Evolutionary conservation across 2,329 filamentous ascomycete species (phyloP).

Genomic region (Periconia sp.): DNA sequence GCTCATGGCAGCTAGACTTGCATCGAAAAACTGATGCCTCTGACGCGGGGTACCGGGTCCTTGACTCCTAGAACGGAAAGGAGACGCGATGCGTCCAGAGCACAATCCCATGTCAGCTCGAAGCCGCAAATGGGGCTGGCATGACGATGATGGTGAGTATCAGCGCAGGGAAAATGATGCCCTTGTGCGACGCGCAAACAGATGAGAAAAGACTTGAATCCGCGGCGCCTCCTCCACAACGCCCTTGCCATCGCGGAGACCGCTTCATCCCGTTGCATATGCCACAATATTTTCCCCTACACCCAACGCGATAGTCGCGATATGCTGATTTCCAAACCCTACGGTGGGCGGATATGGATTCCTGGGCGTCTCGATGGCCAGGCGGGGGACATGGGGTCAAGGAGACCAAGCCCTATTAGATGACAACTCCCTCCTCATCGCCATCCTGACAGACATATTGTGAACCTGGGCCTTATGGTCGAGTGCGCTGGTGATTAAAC

Average conservation of each 20-base stretch:
- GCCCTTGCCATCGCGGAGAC: neutral
- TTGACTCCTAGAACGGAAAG: conserved; percentile 9
- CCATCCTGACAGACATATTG: conserved; percentile 5
- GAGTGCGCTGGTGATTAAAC: conserved; percentile 7
- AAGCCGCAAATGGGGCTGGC: neutral
- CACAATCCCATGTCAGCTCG: conserved; percentile 3
- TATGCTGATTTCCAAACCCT: too few species aligned
- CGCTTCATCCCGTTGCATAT: too few species aligned
- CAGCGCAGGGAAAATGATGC: neutral
- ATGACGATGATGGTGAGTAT: too few species aligned
- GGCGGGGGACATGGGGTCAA: too few species aligned
- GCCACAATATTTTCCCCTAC: too few species aligned
- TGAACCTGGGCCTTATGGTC: conserved; percentile 8
- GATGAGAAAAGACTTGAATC: conserved; percentile 2
- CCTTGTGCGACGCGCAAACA: conserved; percentile 3
- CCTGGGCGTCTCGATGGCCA: too few species aligned
- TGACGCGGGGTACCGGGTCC: conserved; percentile 14
- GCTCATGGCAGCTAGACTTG: conserved; percentile 1
- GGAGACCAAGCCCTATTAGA: too few species aligned
- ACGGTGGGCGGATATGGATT: too few species aligned
- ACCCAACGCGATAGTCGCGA: too few species aligned
- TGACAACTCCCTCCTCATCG: conserved; percentile 3
- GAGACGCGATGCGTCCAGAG: conserved; percentile 5
- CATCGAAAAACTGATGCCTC: conserved; percentile 1
- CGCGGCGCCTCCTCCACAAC: neutral